Evolutionary conservation across 2,329 filamentous ascomycete genomes (phyloP), one percentile per base, ranked within the genome.

Genomic region (Alternaria gansuensis): DNA sequence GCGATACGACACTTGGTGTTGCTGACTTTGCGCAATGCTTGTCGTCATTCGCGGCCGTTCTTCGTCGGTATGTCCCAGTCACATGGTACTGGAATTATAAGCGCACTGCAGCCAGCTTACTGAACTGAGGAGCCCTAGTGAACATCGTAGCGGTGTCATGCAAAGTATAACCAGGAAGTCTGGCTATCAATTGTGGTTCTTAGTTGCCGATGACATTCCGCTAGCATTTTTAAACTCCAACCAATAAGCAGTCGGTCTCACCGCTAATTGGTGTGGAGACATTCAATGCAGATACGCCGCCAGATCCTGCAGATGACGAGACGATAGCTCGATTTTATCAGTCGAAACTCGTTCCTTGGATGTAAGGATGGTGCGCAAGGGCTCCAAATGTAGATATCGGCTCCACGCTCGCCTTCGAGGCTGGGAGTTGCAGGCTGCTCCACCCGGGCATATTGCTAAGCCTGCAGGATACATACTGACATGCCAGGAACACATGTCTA

Each of bases 241-340:
- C 75, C 73, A 77, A 77, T 75, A 51, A 69, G 53, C 63, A 54
- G 29, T 28, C 51, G 66, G 62, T 59, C 66, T 64, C 75, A 77
- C 75, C 75, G 75, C 75, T 64, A 71, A 69, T 76, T 73, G 63
- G 56, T 51, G 60, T 65, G 54, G 64, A 64, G 56, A 49, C 55
- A 26, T 51, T 62, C 36, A 61, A 70, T 68, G 70, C 68, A 71
- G 72, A 72, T 65, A 55, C 54, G 66, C 66, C 69, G 67, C 67
- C 67, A 60, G 64, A 57, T 45, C 52, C 61, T 58, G 62, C 64
- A 63, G 60, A 70, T 72, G 68, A 70, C 69, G 70, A 66, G 63
- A 61, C 57, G 26, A 62, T 60, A 58, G 60, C 54, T 55, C 33
- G 31, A 36, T 33, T 43, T 45, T 50, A 45, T 55, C 36, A 55